These are phyloP conservation scores for Daldinia eschscholtzii DNA, from an alignment of 2,329 filamentous ascomycete genomes.

Conservation along the genomic window DNA sequence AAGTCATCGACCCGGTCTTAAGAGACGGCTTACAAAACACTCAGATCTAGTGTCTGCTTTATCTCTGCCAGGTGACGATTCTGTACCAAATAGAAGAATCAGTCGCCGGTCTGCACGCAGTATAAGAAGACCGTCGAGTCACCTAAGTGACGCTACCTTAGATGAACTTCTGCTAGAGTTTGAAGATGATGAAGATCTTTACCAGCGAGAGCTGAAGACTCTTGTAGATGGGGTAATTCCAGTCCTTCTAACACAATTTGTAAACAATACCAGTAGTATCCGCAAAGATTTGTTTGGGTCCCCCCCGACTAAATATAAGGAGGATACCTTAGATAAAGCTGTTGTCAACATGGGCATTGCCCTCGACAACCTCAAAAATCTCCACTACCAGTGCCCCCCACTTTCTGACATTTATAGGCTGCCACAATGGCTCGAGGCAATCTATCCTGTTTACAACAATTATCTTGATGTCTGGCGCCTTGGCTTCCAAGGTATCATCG, in stretches of 20 bases:
- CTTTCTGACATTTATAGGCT: slow-evolving; percentile 78
- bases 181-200: slow-evolving; percentile 84
- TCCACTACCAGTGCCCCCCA: slow-evolving; percentile 87
- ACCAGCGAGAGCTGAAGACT: slow-evolving; percentile 90
- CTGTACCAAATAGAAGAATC: slow-evolving; percentile 69
- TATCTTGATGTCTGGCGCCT: slow-evolving; percentile 92
- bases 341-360: slow-evolving; percentile 95
- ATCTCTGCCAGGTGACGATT: slow-evolving; percentile 74
- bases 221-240: slow-evolving; percentile 95
- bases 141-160: slow-evolving; percentile 75
- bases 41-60: slow-evolving; percentile 94
- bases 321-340: slow-evolving; percentile 78
- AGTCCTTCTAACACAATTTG: slow-evolving; percentile 86
- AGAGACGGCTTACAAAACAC: slow-evolving; percentile 87
- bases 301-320: slow-evolving; percentile 64
- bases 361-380: slow-evolving; percentile 83
- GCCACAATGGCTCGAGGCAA: slow-evolving; percentile 83
- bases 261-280: slow-evolving; percentile 75
- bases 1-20: slow-evolving; percentile 68
- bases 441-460: slow-evolving; percentile 82
- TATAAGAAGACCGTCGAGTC: slow-evolving; percentile 78
- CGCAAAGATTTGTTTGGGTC: slow-evolving; percentile 76
- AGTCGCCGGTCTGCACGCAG: slow-evolving; percentile 83
- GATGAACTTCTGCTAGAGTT: slow-evolving; percentile 85
- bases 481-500: slow-evolving; percentile 93